These are phyloP conservation scores for Heterobasidion annosum DNA, from an alignment of 1,284 basidiomycete species.

Conservation along the genomic window DNA sequence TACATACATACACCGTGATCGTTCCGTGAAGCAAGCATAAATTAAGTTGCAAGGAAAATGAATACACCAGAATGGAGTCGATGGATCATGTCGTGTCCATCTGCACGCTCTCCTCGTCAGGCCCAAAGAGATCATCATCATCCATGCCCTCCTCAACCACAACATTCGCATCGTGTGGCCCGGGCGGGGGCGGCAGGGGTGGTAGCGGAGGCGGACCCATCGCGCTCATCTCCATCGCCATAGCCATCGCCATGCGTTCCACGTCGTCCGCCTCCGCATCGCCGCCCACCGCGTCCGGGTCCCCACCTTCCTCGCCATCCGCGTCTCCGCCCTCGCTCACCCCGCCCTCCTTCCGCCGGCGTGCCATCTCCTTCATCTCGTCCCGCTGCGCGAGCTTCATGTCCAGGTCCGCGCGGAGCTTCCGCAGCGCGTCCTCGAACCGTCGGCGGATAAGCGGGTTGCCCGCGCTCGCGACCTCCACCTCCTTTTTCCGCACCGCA, in stretches of 20 bases:
- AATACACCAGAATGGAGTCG: neutral
- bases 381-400: conserved; percentile 78
- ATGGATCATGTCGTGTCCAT: conserved; percentile 32
- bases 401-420: conserved; percentile 79
- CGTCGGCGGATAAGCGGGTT: conserved; percentile 92
- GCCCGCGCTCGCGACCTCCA: conserved; percentile 77
- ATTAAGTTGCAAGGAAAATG: neutral
- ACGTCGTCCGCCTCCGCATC: conserved; percentile 4
- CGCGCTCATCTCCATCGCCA: conserved; percentile 6
- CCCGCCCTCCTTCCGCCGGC: conserved; percentile 56
- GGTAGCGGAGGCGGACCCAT: neutral
- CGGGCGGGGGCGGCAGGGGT: too few relatives aligned
- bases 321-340: conserved; percentile 29
- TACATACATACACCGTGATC: too few relatives aligned
- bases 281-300: conserved; percentile 4
- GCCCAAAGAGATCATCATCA: conserved; percentile 44
- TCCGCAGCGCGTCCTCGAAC: conserved; percentile 88
- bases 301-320: conserved; percentile 21
- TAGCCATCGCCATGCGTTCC: conserved; percentile 3
- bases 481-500: conserved; percentile 80
- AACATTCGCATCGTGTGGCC: neutral
- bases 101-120: conserved; percentile 29
- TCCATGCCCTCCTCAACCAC: conserved; percentile 3
- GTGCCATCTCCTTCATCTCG: conserved; percentile 64
- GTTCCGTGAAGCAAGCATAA: neutral